phyloP scores from a whole-genome alignment of 257 asterid genomes.

The Lycium ferocissimum region DNA sequence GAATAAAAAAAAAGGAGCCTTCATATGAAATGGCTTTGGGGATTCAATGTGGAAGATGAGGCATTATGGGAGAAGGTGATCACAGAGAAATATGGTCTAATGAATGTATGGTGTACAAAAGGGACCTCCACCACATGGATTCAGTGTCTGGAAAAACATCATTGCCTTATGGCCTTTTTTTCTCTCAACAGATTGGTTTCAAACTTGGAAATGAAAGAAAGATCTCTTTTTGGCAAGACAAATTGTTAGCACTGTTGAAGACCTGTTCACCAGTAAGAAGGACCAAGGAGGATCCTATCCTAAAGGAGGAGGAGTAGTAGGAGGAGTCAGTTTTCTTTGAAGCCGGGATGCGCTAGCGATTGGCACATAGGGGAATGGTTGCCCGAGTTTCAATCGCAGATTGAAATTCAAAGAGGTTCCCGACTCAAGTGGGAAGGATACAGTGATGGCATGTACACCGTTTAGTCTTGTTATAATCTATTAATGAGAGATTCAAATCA shows the following conservation, averaged over 20 bases:
- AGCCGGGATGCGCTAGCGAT: no score
- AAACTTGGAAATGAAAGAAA: background rate
- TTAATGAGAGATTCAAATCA: no score
- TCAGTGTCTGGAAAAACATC: background rate
- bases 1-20: background rate
- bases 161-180: background rate
- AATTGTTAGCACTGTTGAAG: background rate
- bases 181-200: background rate
- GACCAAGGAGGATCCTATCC: no score
- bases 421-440: background rate
- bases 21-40: background rate
- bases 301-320: no score
- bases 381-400: no score
- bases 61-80: background rate
- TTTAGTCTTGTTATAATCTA: background rate
- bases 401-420: no score
- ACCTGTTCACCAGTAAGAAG: background rate
- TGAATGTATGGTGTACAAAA: background rate
- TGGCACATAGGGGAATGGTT: no score
- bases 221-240: background rate
- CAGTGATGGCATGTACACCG: background rate
- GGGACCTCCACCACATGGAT: background rate
- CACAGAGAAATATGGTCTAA: background rate
- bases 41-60: background rate
- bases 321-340: no score